Base-by-base conservation (phyloP, 2,329 filamentous ascomycete genomes). In the Stachybotrys chlorohalonatus region DNA sequence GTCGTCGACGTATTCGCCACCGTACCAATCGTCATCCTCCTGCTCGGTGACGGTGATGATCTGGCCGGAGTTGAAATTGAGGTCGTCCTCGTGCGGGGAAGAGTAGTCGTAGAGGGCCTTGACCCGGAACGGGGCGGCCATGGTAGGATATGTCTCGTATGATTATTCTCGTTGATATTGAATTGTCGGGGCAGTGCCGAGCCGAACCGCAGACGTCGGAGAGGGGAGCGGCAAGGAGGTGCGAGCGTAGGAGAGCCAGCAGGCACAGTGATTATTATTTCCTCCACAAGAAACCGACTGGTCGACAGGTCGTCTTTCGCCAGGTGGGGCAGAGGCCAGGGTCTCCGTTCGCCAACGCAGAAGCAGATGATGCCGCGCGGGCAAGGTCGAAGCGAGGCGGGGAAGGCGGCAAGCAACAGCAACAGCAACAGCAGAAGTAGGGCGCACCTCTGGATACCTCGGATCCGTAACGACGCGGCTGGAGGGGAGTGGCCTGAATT, bases 91-190 rank as follows among this genome's bases (percentile, higher is more conserved):
- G 71, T 99, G 93, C 58, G 83, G 82, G 62, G 94, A 97, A 68
- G 81, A 78, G 77, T 99, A 99, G 70, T 97, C 93, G 77, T 88
- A 99, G 68, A 97, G 75, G 63, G 94, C 90, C 80, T 92, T 95
- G 77, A 99, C 94, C 75, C 90, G 95, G 80, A 96, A 96, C 57
- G 85, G 84, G 64, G 79, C 78, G 70, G 86, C 77, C 87, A 92
- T 92, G 69, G 72, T 80, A 75, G 58, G 57, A 61, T 2, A 42
- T 42, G 36, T 42, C 53, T 15, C 31, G n/a, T 15, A 16, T 31
- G 7, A 36, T n/a, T 51, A 31, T 8, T 36, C 24, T 15, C 31
- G 49, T 31, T 17, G 9, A 13, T 17, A 6, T 36, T 16, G 49
- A 31, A 42, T 42, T 42, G 36, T 42, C 36, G 36, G 36, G 13